Conservation (phyloP, 371 early-diverging fungal species). For the Mucor mucedo region DNA sequence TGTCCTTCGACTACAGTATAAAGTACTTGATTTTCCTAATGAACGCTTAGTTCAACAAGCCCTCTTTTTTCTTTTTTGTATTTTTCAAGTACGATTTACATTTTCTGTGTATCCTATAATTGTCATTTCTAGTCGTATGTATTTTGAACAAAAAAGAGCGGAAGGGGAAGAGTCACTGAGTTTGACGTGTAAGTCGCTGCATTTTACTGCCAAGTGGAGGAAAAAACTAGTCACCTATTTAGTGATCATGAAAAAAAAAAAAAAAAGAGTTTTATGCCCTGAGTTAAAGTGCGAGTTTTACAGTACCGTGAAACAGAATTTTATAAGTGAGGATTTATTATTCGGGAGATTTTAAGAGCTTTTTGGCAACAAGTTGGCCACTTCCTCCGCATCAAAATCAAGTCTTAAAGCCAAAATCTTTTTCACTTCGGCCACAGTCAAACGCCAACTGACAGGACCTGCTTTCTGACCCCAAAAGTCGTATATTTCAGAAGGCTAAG, state of each 20-base stretch:
- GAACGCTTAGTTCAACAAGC: too few relatives aligned
- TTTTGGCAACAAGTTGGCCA: conserved; percentile 26
- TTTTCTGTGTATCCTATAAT: conserved; percentile 20
- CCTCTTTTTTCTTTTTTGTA: background rate
- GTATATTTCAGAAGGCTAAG: conserved; percentile 67
- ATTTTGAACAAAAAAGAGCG: too few relatives aligned
- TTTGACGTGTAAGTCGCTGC: too few relatives aligned
- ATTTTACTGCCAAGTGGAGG: too few relatives aligned
- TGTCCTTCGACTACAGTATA: conserved; percentile 10
- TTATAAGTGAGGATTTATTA: too few relatives aligned
- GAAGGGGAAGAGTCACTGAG: too few relatives aligned
- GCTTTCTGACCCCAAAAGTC: conserved; percentile 76
- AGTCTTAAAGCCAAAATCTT: conserved; percentile 54
- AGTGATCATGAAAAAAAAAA: too few relatives aligned
- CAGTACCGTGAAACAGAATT: background rate
- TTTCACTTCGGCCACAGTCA: conserved; percentile 68
- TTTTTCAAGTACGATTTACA: conserved; percentile 1
- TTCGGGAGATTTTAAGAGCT: background rate
- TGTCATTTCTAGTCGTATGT: background rate
- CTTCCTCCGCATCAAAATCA: conserved; percentile 35
- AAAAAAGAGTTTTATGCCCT: background rate
- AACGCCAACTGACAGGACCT: conserved; percentile 67
- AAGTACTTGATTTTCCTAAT: conserved; percentile 2
- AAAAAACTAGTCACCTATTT: background rate
- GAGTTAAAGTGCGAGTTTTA: too few relatives aligned